Evolutionary conservation across 768 basidiomycete genomes (phyloP).

Genomic region (Candolleomyces eurysporus): DNA sequence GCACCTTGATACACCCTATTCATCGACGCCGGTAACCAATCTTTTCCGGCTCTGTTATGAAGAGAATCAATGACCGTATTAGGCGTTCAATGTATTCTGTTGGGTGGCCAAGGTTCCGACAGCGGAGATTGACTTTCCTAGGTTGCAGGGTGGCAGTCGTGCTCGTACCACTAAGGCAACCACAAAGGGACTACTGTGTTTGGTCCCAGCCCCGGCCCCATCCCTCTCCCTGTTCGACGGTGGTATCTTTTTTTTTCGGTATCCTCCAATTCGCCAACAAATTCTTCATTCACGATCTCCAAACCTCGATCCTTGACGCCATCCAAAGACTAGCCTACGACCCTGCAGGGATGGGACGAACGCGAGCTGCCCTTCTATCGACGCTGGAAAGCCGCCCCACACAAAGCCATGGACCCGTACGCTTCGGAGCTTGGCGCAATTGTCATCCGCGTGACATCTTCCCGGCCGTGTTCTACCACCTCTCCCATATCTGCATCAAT

Average conservation of each 20-base stretch:
- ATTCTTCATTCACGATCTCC: not conserved
- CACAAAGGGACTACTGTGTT: too few relatives aligned
- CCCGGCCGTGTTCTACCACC: constrained; percentile 5
- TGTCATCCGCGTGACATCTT: constrained; percentile 1
- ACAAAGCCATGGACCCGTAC: not conserved
- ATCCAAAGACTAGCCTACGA: constrained; percentile 4
- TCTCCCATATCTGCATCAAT: not conserved
- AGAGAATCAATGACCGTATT: not conserved
- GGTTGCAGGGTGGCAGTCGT: too few relatives aligned
- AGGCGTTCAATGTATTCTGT: not conserved
- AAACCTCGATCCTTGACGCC: not conserved
- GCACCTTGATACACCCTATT: too few relatives aligned
- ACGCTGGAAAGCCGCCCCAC: constrained; percentile 1
- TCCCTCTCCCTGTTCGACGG: not conserved
- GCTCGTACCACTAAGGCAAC: too few relatives aligned
- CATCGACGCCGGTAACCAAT: too few relatives aligned
- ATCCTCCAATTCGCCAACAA: not conserved
- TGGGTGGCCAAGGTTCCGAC: too few relatives aligned
- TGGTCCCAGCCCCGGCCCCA: too few relatives aligned
- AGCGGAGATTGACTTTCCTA: too few relatives aligned
- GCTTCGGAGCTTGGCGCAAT: not conserved
- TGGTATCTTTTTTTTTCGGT: not conserved
- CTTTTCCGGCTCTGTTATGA: not conserved
- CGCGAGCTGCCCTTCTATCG: constrained; percentile 1
- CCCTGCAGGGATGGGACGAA: constrained; percentile 1